Evolutionary conservation across 495 filamentous ascomycete species (phyloP).

Genomic region (Aspergillus sclerotioniger): DNA sequence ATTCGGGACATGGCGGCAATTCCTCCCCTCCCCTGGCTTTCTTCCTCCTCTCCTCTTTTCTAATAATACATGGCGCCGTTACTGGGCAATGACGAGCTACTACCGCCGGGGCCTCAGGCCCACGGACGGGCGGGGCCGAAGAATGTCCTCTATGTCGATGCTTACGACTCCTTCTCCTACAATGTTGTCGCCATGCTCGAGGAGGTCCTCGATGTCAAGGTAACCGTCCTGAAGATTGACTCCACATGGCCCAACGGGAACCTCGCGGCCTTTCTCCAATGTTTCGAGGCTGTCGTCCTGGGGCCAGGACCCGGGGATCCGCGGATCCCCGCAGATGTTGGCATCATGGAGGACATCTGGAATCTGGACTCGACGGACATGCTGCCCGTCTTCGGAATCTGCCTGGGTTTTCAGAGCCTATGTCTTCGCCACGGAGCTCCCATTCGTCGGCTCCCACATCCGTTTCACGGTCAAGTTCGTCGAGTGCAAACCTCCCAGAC

Average conservation of each 20-base stretch:
- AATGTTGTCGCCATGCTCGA: conserved; percentile 82
- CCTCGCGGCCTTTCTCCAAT: conserved; percentile 50
- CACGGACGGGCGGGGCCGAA: conserved; percentile 12
- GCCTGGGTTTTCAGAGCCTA: conserved; percentile 87
- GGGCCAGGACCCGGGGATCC: conserved; percentile 78
- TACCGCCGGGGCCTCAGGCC: no score
- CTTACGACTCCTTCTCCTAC: conserved; percentile 93
- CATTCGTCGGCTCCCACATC: conserved; percentile 60
- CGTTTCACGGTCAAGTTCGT: conserved; percentile 78
- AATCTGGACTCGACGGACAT: conserved; percentile 52
- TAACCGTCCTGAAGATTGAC: conserved; percentile 74
- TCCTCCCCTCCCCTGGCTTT: no score
- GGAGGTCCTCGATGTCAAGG: conserved; percentile 59
- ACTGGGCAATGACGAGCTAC: no score
- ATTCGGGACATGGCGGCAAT: no score
- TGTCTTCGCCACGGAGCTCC: conserved; percentile 62
- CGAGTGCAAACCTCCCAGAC: conserved; percentile 52
- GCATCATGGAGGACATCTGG: conserved; percentile 80
- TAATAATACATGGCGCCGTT: no score
- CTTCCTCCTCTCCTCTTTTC: no score
- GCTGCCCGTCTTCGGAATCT: conserved; percentile 83
- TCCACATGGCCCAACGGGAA: conserved; percentile 42
- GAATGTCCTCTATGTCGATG: conserved; percentile 82
- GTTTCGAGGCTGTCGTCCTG: conserved; percentile 73
- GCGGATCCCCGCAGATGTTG: conserved; percentile 61